A percentile compares a stretch with the other conserved stretches of the same genome.
These are phyloP conservation scores for Fusarium armeniacum DNA, from an alignment of 2,329 filamentous ascomycete genomes.

Conservation along the genomic window DNA sequence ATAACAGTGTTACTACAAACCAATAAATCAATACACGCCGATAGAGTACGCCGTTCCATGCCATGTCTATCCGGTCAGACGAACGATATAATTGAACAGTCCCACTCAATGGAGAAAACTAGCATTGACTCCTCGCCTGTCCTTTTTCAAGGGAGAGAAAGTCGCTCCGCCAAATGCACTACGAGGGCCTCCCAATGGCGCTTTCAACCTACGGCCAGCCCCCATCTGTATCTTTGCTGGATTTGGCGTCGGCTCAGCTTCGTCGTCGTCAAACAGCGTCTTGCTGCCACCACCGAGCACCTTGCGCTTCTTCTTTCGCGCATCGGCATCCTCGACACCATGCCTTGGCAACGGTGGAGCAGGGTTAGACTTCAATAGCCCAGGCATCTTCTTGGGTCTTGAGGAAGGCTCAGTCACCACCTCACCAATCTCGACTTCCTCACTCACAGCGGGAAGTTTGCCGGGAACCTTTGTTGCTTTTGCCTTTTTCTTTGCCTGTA, in stretches of 20 bases:
- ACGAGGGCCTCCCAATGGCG: slow-evolving; percentile 57
- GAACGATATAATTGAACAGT: not conserved
- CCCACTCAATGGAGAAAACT: slow-evolving; percentile 67
- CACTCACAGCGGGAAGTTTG: slow-evolving; percentile 58
- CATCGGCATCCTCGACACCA: slow-evolving; percentile 54
- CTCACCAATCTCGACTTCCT: slow-evolving; percentile 53
- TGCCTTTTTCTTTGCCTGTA: slow-evolving; percentile 54
- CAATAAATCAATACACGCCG: slow-evolving; percentile 9
- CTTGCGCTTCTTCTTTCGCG: slow-evolving; percentile 80
- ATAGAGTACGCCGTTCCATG: slow-evolving; percentile 39
- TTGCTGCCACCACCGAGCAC: slow-evolving; percentile 72
- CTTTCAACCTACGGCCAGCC: slow-evolving; percentile 51
- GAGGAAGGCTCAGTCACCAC: slow-evolving; percentile 51
- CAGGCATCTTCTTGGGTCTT: slow-evolving; percentile 29
- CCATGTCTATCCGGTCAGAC: slow-evolving; percentile 1
- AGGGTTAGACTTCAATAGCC: slow-evolving; percentile 28
- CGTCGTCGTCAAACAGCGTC: slow-evolving; percentile 80
- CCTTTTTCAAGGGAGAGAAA: slow-evolving; percentile 81
- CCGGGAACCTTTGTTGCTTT: slow-evolving; percentile 40
- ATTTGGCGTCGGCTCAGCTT: slow-evolving; percentile 62
- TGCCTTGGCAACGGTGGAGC: slow-evolving; percentile 17
- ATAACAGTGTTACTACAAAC: slow-evolving; percentile 5
- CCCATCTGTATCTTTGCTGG: slow-evolving; percentile 54
- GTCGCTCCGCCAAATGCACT: slow-evolving; percentile 65
- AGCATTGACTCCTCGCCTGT: slow-evolving; percentile 72